phyloP scores from a whole-genome alignment of 2,329 filamentous ascomycete genomes.

The Periglandula ipomoeae region DNA sequence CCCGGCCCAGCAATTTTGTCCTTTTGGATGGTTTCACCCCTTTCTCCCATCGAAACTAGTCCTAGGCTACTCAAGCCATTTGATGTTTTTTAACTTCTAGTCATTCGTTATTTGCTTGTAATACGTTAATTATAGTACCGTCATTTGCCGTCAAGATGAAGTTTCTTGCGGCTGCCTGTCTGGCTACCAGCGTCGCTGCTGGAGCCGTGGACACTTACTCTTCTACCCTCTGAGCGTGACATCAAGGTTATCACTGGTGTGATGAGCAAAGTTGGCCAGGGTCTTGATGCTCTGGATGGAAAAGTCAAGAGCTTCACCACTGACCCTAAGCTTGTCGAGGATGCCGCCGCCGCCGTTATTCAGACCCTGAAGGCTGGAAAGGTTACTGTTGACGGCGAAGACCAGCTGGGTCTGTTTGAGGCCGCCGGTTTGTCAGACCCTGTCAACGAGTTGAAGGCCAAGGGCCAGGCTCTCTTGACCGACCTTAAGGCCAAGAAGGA shows the following conservation, averaged over 20 bases:
- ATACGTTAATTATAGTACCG: not conserved
- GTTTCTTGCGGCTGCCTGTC: constrained; percentile 4
- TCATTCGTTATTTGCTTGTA: constrained; percentile 1
- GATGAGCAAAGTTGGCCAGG: not conserved
- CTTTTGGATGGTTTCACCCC: not conserved
- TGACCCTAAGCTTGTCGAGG: not conserved
- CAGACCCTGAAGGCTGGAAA: constrained; percentile 5
- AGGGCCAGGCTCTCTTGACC: not conserved
- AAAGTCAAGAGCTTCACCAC: not conserved
- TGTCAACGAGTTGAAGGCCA: not conserved
- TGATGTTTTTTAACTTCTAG: constrained; percentile 4
- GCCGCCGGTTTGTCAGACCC: not conserved
- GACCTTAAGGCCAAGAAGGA: constrained; percentile 4
- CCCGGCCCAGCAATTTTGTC: not conserved
- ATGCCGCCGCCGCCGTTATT: not conserved
- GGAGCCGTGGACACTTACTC: not conserved
- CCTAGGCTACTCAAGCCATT: not conserved
- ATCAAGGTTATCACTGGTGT: not conserved
- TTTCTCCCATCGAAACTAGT: not conserved
- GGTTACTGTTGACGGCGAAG: not conserved
- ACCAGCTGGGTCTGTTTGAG: not conserved
- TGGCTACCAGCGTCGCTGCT: constrained; percentile 6
- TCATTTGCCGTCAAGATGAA: not conserved
- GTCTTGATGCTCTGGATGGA: not conserved
- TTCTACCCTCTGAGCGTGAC: not conserved